Percentiles rank a stretch among this genome's conserved stretches.
phyloP scores from a whole-genome alignment of 257 asterid genomes.

The Solanum appendiculatum region DNA sequence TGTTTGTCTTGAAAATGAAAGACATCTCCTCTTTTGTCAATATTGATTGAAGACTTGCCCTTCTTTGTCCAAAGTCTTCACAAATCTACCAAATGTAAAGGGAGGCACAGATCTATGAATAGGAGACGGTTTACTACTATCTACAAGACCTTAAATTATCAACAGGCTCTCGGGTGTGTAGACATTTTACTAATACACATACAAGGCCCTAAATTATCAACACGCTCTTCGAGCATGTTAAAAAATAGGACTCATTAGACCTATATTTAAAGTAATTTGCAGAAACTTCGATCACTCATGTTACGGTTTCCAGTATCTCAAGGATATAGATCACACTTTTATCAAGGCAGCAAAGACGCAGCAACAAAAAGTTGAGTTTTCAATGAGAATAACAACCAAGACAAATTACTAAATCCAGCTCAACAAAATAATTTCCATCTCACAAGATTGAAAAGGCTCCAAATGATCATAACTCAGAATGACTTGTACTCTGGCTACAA shows the following conservation, averaged over 20 bases:
- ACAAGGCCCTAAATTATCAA: too few relatives aligned
- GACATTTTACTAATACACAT: too few relatives aligned
- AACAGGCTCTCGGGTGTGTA: too few relatives aligned
- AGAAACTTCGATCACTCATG: too few relatives aligned
- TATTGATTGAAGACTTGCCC: background rate
- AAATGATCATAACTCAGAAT: background rate
- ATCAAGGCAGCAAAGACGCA: background rate
- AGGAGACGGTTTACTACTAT: too few relatives aligned
- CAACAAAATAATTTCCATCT: background rate
- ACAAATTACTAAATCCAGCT: background rate
- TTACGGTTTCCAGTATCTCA: background rate
- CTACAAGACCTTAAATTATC: too few relatives aligned
- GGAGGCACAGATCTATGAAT: too few relatives aligned
- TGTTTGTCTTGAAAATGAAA: background rate
- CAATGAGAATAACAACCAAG: background rate
- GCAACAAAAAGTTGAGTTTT: background rate
- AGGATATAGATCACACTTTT: background rate
- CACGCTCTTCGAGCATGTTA: too few relatives aligned
- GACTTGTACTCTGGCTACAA: background rate
- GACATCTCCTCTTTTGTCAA: background rate
- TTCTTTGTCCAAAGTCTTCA: too few relatives aligned
- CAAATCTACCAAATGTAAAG: too few relatives aligned
- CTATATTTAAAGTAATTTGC: too few relatives aligned
- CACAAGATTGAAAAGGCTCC: background rate
- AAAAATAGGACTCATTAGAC: too few relatives aligned